A percentile compares a stretch with the other conserved stretches of the same genome.
Evolutionary conservation across 2,329 filamentous ascomycete species (phyloP).

Genomic region (Alternaria gaisen): DNA sequence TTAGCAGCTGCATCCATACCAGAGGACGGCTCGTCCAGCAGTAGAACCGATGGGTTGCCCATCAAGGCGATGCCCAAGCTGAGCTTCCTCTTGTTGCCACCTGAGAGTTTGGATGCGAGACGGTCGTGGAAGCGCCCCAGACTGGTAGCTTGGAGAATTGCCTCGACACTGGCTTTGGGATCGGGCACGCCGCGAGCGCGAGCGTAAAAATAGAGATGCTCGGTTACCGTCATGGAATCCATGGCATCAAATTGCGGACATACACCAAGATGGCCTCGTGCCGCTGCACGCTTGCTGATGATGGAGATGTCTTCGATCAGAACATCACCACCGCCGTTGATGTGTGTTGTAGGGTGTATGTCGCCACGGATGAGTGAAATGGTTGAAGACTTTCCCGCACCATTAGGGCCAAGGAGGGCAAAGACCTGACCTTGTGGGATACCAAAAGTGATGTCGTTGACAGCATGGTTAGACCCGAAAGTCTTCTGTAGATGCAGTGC

Average conservation of each 20-base stretch:
- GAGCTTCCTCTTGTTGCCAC: conserved; percentile 94
- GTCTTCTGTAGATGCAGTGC: conserved; percentile 82
- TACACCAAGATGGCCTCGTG: conserved; percentile 82
- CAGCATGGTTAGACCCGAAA: conserved; percentile 76
- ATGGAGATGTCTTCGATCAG: conserved; percentile 82
- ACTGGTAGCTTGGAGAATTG: conserved; percentile 83
- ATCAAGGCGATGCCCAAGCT: conserved; percentile 89
- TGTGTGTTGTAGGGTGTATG: conserved; percentile 70
- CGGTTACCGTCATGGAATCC: conserved; percentile 87
- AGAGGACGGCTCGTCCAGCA: conserved; percentile 88
- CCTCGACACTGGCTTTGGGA: conserved; percentile 77
- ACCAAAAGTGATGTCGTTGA: conserved; percentile 88
- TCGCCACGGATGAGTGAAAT: conserved; percentile 93
- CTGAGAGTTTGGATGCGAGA: conserved; percentile 81
- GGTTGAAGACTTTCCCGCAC: conserved; percentile 89
- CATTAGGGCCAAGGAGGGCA: conserved; percentile 87
- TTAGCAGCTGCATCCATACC: conserved; percentile 93
- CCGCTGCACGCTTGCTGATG: conserved; percentile 73
- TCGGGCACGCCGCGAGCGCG: conserved; percentile 80
- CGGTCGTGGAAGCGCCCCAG: conserved; percentile 74
- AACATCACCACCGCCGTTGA: conserved; percentile 74
- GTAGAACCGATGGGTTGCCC: conserved; percentile 85
- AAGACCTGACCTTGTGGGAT: conserved; percentile 84
- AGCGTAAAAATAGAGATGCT: conserved; percentile 90
- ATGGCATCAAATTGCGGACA: conserved; percentile 82